Base-by-base conservation (phyloP, 768 basidiomycete species). In the Leccinum barrowsii region DNA sequence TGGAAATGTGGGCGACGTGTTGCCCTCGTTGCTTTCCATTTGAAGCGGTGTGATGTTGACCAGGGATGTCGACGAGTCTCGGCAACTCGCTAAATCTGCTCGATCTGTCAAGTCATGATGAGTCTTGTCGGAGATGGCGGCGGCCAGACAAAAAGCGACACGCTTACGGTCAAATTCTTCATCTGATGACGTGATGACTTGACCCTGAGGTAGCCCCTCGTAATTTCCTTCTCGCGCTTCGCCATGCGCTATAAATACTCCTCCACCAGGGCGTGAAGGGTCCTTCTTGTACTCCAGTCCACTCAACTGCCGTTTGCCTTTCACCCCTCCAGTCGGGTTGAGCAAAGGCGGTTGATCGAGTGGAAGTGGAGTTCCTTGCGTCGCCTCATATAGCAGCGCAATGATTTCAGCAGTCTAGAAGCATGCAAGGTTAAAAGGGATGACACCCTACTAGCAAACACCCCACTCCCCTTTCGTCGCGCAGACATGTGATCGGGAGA, bases 401-500 rank as follows among this genome's bases (percentile, higher is more conserved):
- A 97, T 96, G 56, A 96, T 95, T 74, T 98, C 94, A 49, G 92
- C 85, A 0, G 92, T 93, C 91, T 94, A 71, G 12, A 57, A 8
- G 15, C 46, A 15, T 24, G 12, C 37, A 13, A 59, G 12, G n/a
- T 54, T 50, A 59, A 42, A 37, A 55, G n/a, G 17, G n/a, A 56
- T 3, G 13, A 44, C 13, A 30, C 50, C 15, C 42, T 22, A 37
- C 24, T 4, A 55, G 4, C 22, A 35, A 48, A 50, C 24, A 17
- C 17, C 49, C 7, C 48, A 75, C 81, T 64, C 61, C 79, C 92
- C 87, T 96, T 96, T 63, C 94, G 85, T 75, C 94, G 84, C 19
- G 90, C 87, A 44, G 90, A 92, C 92, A 95, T 95, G 74, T 98
- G 94, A 63, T 97, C 94, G 50, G 90, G 88, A 59, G 89, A 90